Base-by-base conservation (phyloP, 2,329 filamentous ascomycete genomes). In the Diplocarpon rosae region DNA sequence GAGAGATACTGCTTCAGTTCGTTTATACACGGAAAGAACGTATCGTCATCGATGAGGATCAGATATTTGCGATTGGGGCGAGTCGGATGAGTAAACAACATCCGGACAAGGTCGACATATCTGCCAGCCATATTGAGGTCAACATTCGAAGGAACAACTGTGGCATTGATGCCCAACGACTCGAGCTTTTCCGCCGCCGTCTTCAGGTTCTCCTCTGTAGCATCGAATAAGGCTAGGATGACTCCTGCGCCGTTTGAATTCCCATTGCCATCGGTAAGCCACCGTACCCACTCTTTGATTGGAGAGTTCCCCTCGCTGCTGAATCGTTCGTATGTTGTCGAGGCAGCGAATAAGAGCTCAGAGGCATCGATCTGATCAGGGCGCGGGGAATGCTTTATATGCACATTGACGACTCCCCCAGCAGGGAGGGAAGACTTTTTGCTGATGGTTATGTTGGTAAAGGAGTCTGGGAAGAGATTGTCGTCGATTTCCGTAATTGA, bases 331-430 rank as follows among this genome's bases (percentile, higher is more conserved):
- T 72, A 76, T 0, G 73, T 76, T 5, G 75, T 78, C 0, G 74
- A 77, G 3, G 76, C 72, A 36, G 73, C 74, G 48, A 78, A 78
- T 60, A 77, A 70, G 57, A 77, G 72, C 51, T 73, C 70, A 34
- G 71, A 72, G 10, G 72, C 66, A 51, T 78, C 73, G 48, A 70
- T 72, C 2, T 68, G 67, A 11, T 65, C 60, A 5, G 73, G 73
- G 42, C 66, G 68, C 2, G 68, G 66, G 0, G 74, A 76, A 33
- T 53, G 49, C 37, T 56, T 55, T 17, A 60, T 53, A 31, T 60
- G 58, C 1, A 59, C 43, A 36, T 57, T 48, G 28, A 60, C 39
- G 6, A 52, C 37, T 27, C 42, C 49, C 9, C 52, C 53, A 2
- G 45, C 35, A 9, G 56, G 55, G 13, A 60, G 42, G 2, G 37